Base-by-base conservation (phyloP, 192 early-diverging fungal genomes). In the Coemansia sp. region DNA sequence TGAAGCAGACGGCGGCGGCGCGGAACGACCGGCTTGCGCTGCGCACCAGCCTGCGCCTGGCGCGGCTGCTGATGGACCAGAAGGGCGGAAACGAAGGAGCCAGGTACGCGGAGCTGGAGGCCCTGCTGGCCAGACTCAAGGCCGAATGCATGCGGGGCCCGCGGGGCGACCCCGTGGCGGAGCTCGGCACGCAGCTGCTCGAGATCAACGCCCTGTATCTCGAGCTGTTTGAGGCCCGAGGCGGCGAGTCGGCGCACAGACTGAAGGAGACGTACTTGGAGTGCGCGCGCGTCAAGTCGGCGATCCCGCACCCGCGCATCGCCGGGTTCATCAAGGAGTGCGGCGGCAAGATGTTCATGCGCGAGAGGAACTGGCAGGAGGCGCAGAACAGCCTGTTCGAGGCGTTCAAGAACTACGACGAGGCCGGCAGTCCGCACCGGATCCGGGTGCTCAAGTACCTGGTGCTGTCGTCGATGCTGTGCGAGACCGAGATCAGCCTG, bases 341-440 rank as follows among this genome's bases (percentile, higher is more conserved):
- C 72, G 97, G 95, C 38, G 97, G 97, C 23, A 99, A 97, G 69
- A 96, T 99, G 93, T 92, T 95, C 76, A 97, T 99, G 95, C 84
- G 84, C 57, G 97, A 98, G 84, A 89, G 87, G 84, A 87, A 77
- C 64, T 99, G 97, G 97, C 88, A 91, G 54, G 84, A 91, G 72
- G 97, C 97, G 0, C 92, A 96, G 73, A 86, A 90, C 5, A 94
- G 95, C 69, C 97, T 99, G 70, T 99, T 98, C 77, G 95, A 97
- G 60, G 93, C 95, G 6, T 99, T 99, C 84, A 95, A 95, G 61
- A 96, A 95, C 70, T 99, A 96, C 76, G 95, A 99, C 70, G 97
- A 99, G 75, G 95, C 97, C 0, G 97, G 97, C 47, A 93, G 89
- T 69, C 89, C 87, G 16, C 95, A 95, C 72, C 90, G 97, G 61